Evolutionary conservation across 495 filamentous ascomycete genomes (phyloP).

Genomic region (Aspergillus homomorphus): DNA sequence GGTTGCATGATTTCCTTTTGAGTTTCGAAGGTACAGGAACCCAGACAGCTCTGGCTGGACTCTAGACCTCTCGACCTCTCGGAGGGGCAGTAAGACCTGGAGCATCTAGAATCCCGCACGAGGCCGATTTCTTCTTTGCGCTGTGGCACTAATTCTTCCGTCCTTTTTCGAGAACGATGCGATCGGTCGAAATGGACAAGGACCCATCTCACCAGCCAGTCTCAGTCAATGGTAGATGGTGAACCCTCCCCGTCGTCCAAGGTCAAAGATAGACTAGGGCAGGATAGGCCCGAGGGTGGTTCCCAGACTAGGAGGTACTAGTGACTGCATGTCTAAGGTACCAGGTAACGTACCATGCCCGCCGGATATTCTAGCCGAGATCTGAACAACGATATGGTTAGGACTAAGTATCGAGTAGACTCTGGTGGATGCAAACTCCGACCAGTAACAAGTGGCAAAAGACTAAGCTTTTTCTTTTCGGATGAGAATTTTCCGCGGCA

Average conservation of each 20-base stretch:
- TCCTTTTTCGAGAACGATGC: not conserved
- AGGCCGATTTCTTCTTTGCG: too few relatives aligned
- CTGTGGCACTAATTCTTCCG: not conserved
- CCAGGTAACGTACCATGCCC: slow-evolving; percentile 5
- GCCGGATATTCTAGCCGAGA: slow-evolving; percentile 6
- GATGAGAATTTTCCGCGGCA: not conserved
- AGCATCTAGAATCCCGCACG: too few relatives aligned
- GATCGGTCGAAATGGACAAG: not conserved
- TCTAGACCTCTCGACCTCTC: not conserved
- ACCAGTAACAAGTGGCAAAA: not conserved
- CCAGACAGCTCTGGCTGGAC: not conserved
- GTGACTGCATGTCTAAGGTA: slow-evolving; percentile 5
- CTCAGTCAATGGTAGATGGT: too few relatives aligned
- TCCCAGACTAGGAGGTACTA: not conserved
- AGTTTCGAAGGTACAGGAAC: slow-evolving; percentile 2
- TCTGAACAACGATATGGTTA: slow-evolving; percentile 7
- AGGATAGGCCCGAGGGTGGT: not conserved
- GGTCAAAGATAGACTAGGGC: not conserved
- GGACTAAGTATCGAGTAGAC: not conserved
- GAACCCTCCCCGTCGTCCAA: not conserved
- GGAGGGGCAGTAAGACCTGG: not conserved
- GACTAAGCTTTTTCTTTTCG: not conserved
- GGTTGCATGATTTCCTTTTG: slow-evolving; percentile 1
- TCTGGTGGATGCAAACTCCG: not conserved
- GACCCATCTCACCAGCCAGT: not conserved